Evolutionary conservation across 1,139 yeast genomes (phyloP).

Genomic region (Pichia sp.): DNA sequence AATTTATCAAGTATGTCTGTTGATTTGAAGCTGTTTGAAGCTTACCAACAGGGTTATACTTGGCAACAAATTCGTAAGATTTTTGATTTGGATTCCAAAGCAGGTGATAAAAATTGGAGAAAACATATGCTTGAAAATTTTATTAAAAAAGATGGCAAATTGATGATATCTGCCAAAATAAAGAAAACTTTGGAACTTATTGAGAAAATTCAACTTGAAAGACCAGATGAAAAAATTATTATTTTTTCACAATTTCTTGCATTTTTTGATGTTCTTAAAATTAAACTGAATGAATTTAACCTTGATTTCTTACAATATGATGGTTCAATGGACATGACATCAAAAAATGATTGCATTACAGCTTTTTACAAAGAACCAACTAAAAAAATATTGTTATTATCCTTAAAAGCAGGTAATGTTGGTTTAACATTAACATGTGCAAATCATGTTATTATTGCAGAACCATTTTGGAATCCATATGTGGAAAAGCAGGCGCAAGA

Average conservation of each 20-base stretch:
- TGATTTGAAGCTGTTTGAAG: conserved; percentile 36
- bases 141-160: conserved; percentile 32
- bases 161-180: conserved; percentile 47
- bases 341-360: conserved; percentile 56
- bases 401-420: conserved; percentile 87
- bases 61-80: conserved; percentile 21
- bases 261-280: conserved; percentile 63
- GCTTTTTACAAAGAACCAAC: conserved; percentile 54
- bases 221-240: conserved; percentile 58
- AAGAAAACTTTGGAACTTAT: conserved; percentile 43
- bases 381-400: conserved; percentile 55
- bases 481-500: conserved; percentile 97
- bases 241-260: conserved; percentile 83
- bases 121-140: conserved; percentile 29
- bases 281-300: conserved; percentile 44
- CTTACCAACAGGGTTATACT: conserved; percentile 32
- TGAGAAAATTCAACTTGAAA: conserved; percentile 35
- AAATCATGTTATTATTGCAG: conserved; percentile 80
- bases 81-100: conserved; percentile 20
- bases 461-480: conserved; percentile 96
- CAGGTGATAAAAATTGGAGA: conserved; percentile 21
- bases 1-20: conserved; percentile 40
- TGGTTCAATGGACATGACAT: conserved; percentile 69
- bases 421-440: conserved; percentile 93
- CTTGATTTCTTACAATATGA: conserved; percentile 62